Evolutionary conservation across 768 basidiomycete genomes (phyloP).

Genomic region (Cystofilobasidium capitatum): DNA sequence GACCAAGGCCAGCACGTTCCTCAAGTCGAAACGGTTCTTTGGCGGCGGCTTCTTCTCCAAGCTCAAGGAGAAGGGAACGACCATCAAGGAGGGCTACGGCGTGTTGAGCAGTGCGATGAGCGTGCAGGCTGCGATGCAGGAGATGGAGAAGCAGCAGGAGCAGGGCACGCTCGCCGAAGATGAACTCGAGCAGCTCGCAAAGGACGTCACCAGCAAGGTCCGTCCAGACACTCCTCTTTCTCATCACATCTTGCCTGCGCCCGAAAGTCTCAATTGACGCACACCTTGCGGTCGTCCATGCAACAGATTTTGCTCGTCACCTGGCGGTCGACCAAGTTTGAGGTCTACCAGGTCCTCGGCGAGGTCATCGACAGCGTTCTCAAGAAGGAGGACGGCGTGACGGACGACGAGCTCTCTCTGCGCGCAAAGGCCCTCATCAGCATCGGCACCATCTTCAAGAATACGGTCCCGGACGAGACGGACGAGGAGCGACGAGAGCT

Average conservation of each 20-base stretch:
- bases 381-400: constrained; percentile 63
- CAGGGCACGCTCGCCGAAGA: constrained; percentile 51
- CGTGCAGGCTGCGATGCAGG: constrained; percentile 72
- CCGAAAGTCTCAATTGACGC: too few species aligned
- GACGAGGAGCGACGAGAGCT: constrained; percentile 90
- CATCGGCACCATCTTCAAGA: constrained; percentile 82
- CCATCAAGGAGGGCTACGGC: constrained; percentile 94
- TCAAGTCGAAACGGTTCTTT: constrained; percentile 84
- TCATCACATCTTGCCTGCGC: too few species aligned
- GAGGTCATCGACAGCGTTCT: constrained; percentile 68
- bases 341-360: constrained; percentile 60
- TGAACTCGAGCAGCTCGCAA: constrained; percentile 10
- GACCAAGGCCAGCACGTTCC: constrained; percentile 79
- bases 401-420: constrained; percentile 61
- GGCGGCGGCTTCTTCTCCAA: constrained; percentile 58
- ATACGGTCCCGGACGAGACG: constrained; percentile 71
- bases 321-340: constrained; percentile 93
- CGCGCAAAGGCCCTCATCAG: constrained; percentile 87
- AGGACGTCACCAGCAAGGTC: constrained; percentile 18
- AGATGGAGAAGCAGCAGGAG: constrained; percentile 81
- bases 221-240: not conserved
- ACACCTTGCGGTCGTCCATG: not conserved
- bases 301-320: constrained; percentile 81
- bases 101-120: constrained; percentile 88
- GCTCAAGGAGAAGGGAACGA: constrained; percentile 82